Percentiles rank a stretch among this genome's conserved stretches.
Evolutionary conservation across 148 eudicot species (phyloP).

Genomic region (Pouteria glomerata): DNA sequence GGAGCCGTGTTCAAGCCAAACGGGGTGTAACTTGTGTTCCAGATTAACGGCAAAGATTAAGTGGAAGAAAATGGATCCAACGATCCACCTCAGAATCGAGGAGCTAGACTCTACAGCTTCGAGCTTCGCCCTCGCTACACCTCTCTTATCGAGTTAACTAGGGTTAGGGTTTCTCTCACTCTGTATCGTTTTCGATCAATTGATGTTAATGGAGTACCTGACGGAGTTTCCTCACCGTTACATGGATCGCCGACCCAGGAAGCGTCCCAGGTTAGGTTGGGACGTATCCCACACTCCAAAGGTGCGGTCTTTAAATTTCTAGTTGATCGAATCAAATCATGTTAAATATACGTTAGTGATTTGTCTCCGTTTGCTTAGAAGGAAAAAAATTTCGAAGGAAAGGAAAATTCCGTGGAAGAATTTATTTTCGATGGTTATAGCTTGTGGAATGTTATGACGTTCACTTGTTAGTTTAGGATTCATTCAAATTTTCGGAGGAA

Average conservation of each 20-base stretch:
- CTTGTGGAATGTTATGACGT: neutral
- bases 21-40: neutral
- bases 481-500: neutral
- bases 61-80: neutral
- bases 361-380: neutral
- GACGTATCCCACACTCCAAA: slow-evolving; percentile 44
- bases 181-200: neutral
- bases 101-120: neutral
- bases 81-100: neutral
- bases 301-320: slow-evolving; percentile 25
- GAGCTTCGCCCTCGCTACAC: too few relatives aligned
- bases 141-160: neutral
- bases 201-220: slow-evolving; percentile 40
- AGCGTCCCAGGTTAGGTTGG: slow-evolving; percentile 53
- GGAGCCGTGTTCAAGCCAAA: neutral
- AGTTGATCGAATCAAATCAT: neutral
- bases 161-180: slow-evolving; percentile 11
- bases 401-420: neutral
- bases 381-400: neutral
- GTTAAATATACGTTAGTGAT: neutral
- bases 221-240: slow-evolving; percentile 37
- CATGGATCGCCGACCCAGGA: slow-evolving; percentile 64
- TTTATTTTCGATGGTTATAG: neutral
- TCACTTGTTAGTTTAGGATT: neutral
- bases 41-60: neutral